phyloP scores from a whole-genome alignment of 1,139 yeast genomes.

The Debaryomyces singareniensis region DNA sequence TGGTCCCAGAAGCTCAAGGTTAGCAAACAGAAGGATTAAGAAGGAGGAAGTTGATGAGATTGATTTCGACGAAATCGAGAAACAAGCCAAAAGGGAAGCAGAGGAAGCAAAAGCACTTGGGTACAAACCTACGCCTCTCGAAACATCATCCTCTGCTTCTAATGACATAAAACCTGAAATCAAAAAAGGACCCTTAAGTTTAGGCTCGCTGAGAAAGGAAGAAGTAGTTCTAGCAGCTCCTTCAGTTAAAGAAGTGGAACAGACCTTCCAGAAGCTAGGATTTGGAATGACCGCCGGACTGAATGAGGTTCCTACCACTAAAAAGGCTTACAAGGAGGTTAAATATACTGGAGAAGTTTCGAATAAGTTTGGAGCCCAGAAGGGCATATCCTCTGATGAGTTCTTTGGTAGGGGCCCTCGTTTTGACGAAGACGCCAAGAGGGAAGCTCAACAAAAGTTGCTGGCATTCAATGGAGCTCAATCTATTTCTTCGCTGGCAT shows the following conservation, averaged over 20 bases:
- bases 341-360: constrained; percentile 66
- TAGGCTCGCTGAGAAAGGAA: constrained; percentile 4
- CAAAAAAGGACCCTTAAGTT: constrained; percentile 5
- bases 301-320: constrained; percentile 24
- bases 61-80: constrained; percentile 90
- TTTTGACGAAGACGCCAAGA: constrained; percentile 70
- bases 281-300: constrained; percentile 70
- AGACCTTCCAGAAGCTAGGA: constrained; percentile 71
- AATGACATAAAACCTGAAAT: constrained; percentile 19
- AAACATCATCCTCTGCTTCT: not conserved
- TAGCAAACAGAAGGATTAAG: constrained; percentile 43
- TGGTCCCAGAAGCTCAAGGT: constrained; percentile 50
- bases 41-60: constrained; percentile 55
- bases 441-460: constrained; percentile 73
- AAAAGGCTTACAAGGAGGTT: constrained; percentile 42
- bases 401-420: constrained; percentile 81
- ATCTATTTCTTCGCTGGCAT: constrained; percentile 84
- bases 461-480: constrained; percentile 82
- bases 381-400: constrained; percentile 94
- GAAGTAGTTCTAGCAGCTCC: constrained; percentile 2
- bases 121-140: constrained; percentile 50
- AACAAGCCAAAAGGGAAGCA: constrained; percentile 77
- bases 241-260: constrained; percentile 52
- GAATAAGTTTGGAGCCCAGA: constrained; percentile 78
- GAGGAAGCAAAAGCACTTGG: constrained; percentile 70